Base-by-base conservation (phyloP, 805 yeast genomes). In the Ogataea thermomethanolica region DNA sequence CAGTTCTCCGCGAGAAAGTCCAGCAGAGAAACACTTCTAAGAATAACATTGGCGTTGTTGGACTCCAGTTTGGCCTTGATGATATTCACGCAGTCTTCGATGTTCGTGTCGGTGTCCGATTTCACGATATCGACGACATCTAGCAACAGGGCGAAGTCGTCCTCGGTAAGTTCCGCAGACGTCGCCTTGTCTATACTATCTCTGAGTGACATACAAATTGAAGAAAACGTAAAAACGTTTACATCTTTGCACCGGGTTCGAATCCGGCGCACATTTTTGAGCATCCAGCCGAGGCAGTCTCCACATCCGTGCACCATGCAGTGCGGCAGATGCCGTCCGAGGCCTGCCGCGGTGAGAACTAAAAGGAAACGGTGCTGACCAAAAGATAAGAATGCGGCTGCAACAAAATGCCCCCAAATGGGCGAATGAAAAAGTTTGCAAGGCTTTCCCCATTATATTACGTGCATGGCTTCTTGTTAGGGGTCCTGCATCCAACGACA, bases 1-100 rank as follows among this genome's bases (percentile, higher is more conserved):
- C 91, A 83, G 58, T 84, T 84, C 56, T 83, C 88, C 2, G 88
- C 86, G 22, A 84, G 53, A 5, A 88, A 76, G 22, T 74, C 71
- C 14, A 81, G 55, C 33, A 78, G 50, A 0, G 81, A 64, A 13
- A 84, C 54, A 0, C 84, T 62, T 54, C 85, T 70, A 36, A 84
- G 59, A 29, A 81, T 74, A 3, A 80, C 78, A 56, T 84, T 84
- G 14, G 85, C 90, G 52, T 80, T 81, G 21, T 66, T 62, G 26
- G 68, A 67, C 21, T 62, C 62, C 20, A 84, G 62, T 37, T 83
- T 70, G 26, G 66, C 62, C 42, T 67, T 65, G 12, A 83, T 58
- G 1, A 74, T 58, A 15, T 61, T 52, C 15, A 81, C 67, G 6
- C 76, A 73, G 17, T 66, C 65, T 32, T 64, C 62, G 29, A 73